phyloP scores from a whole-genome alignment of 1,284 basidiomycete genomes.

The Porodaedalea pini region DNA sequence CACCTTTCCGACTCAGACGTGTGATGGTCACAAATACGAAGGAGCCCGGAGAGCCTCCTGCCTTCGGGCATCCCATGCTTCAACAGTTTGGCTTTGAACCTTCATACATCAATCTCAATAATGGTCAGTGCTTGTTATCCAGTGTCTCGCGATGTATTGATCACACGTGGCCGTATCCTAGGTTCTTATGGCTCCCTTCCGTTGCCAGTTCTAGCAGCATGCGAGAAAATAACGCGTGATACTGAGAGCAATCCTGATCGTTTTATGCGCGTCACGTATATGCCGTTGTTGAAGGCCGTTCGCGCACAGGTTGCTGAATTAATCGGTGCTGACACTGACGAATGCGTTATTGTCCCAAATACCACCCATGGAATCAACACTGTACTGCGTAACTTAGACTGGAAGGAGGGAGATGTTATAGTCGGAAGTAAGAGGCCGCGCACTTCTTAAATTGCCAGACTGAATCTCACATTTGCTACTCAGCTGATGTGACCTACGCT shows the following conservation, averaged over 20 bases:
- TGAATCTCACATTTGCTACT: neutral
- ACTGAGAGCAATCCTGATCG: conserved; percentile 62
- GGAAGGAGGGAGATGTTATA: conserved; percentile 48
- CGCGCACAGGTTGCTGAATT: conserved; percentile 55
- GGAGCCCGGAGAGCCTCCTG: conserved; percentile 32
- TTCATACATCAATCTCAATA: conserved; percentile 62
- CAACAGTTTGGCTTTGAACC: conserved; percentile 58
- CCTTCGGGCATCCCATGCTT: conserved; percentile 58
- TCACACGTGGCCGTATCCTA: conserved; percentile 25
- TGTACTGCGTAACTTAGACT: conserved; percentile 59
- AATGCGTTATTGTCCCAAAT: conserved; percentile 66
- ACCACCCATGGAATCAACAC: conserved; percentile 66
- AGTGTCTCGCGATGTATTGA: neutral
- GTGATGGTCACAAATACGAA: neutral
- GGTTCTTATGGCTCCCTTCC: conserved; percentile 72
- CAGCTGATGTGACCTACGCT: conserved; percentile 67
- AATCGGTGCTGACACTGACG: conserved; percentile 55
- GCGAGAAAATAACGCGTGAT: conserved; percentile 41
- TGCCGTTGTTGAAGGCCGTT: conserved; percentile 39
- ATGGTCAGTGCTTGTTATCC: conserved; percentile 39
- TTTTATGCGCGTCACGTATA: conserved; percentile 49
- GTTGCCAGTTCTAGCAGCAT: conserved; percentile 51
- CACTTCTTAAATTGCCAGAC: neutral
- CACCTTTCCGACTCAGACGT: no score
- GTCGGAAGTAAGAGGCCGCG: conserved; percentile 38